A percentile compares a stretch with the other conserved stretches of the same genome.
These are phyloP conservation scores for Barnettozyma vustinii DNA, from an alignment of 805 yeast genomes.

Conservation along the genomic window DNA sequence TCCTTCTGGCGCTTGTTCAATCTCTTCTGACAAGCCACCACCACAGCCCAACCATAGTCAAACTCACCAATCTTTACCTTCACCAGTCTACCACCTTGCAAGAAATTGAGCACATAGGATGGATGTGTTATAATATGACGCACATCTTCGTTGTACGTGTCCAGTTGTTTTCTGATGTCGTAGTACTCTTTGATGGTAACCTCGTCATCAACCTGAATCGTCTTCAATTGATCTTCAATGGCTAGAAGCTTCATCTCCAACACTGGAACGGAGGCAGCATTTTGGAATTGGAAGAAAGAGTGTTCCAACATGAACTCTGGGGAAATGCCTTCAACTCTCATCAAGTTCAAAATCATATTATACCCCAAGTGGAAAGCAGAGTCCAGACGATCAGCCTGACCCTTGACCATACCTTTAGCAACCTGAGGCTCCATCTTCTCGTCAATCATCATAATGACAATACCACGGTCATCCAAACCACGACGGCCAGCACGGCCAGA, in stretches of 20 bases:
- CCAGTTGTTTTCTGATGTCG: constrained; percentile 70
- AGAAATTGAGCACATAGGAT: constrained; percentile 71
- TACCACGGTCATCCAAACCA: constrained; percentile 98
- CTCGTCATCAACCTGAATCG: constrained; percentile 66
- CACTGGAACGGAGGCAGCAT: constrained; percentile 82
- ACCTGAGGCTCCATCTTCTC: constrained; percentile 99
- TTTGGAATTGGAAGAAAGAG: constrained; percentile 94
- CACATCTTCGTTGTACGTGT: constrained; percentile 66
- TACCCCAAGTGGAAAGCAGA: constrained; percentile 97
- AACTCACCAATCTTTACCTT: constrained; percentile 52
- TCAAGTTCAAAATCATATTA: constrained; percentile 91
- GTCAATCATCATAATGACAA: constrained; percentile 98
- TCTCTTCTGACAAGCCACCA: constrained; percentile 71
- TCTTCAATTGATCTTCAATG: constrained; percentile 43
- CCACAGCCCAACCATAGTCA: constrained; percentile 97
- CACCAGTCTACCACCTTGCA: constrained; percentile 85
- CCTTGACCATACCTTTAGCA: constrained; percentile 99
- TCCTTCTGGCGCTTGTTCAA: constrained; percentile 51
- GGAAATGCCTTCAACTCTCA: constrained; percentile 97
- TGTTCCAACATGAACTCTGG: constrained; percentile 96
- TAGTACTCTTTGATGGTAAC: constrained; percentile 71
- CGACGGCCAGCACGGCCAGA: constrained; percentile 99
- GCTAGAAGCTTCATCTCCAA: constrained; percentile 64
- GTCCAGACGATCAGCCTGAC: constrained; percentile 95
- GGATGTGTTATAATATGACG: constrained; percentile 88